Percentiles rank a stretch among this genome's conserved stretches.
Evolutionary conservation across 2,329 filamentous ascomycete species (phyloP).

Genomic region (Phialemoniopsis sp.): DNA sequence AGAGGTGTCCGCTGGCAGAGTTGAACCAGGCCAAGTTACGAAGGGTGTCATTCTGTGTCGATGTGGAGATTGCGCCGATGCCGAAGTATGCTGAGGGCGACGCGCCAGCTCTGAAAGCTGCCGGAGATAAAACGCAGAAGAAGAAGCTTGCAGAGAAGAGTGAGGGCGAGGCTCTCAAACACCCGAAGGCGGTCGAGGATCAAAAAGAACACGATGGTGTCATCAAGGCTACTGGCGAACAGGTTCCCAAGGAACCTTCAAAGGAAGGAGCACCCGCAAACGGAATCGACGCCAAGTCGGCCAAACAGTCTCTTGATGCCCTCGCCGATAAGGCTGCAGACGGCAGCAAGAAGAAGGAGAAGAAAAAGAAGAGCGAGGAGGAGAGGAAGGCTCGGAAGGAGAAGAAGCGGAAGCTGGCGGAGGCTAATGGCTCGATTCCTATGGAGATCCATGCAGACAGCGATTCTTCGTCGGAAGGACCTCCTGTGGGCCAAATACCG

Average conservation of each 20-base stretch:
- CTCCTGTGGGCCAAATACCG: slow-evolving; percentile 23
- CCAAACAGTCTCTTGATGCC: slow-evolving; percentile 11
- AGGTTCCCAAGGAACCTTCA: slow-evolving; percentile 31
- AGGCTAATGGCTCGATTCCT: slow-evolving; percentile 82
- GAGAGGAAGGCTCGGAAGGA: slow-evolving; percentile 91
- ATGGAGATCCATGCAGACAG: slow-evolving; percentile 76
- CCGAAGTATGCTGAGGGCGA: slow-evolving; percentile 69
- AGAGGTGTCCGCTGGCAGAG: slow-evolving; percentile 75
- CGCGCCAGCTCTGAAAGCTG: slow-evolving; percentile 31
- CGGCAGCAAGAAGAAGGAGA: slow-evolving; percentile 76
- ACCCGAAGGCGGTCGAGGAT: slow-evolving; percentile 55
- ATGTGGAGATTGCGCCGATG: slow-evolving; percentile 91
- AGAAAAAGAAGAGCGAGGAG: slow-evolving; percentile 92
- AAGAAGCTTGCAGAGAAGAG: slow-evolving; percentile 63
- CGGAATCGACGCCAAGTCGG: slow-evolving; percentile 12
- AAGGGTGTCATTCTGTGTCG: slow-evolving; percentile 91
- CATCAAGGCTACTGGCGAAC: slow-evolving; percentile 36
- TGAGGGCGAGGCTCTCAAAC: slow-evolving; percentile 71
- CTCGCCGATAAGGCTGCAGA: slow-evolving; percentile 15
- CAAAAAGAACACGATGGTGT: slow-evolving; percentile 42
- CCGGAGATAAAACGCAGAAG: slow-evolving; percentile 54
- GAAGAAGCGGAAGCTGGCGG: slow-evolving; percentile 77
- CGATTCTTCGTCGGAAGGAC: slow-evolving; percentile 45
- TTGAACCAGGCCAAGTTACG: slow-evolving; percentile 77
- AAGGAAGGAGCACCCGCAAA: slow-evolving; percentile 20